phyloP scores from a whole-genome alignment of 176 grass and related monocot species.

The Hordeum vulgare region DNA sequence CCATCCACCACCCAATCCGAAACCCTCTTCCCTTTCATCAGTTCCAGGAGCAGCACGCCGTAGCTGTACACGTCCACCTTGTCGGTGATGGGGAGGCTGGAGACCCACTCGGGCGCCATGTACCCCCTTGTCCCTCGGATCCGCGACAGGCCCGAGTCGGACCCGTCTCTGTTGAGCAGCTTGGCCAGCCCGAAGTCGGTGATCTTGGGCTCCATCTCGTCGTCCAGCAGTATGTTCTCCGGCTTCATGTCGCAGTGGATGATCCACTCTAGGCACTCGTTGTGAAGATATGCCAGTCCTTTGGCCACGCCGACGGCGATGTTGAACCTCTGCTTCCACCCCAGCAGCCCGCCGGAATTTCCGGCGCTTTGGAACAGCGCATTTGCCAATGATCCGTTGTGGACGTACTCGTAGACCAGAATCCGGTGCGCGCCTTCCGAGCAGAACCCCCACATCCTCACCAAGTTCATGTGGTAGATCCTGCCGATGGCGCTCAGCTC shows the following conservation, averaged over 20 bases:
- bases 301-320: slow-evolving; percentile 12
- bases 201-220: slow-evolving; percentile 17
- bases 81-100: not conserved
- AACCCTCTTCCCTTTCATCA: not conserved
- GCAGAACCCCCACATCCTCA: slow-evolving; percentile 24
- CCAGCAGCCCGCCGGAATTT: not conserved
- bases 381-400: not conserved
- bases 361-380: not conserved
- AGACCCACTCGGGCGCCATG: slow-evolving; percentile 11
- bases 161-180: not conserved
- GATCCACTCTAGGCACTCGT: slow-evolving; percentile 14
- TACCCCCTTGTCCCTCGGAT: slow-evolving; percentile 14
- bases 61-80: slow-evolving; percentile 13
- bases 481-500: slow-evolving; percentile 19
- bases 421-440: slow-evolving; percentile 1
- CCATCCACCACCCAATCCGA: not conserved
- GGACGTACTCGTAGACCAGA: slow-evolving; percentile 10
- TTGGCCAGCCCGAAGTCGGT: slow-evolving; percentile 9
- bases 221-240: not conserved
- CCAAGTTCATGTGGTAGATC: slow-evolving; percentile 27
- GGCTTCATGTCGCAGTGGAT: slow-evolving; percentile 20
- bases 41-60: slow-evolving; percentile 3
- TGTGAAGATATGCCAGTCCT: slow-evolving; percentile 5
- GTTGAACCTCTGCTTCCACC: slow-evolving; percentile 9
- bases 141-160: not conserved